Percentiles rank a stretch among this genome's conserved stretches.
Evolutionary conservation across 495 filamentous ascomycete genomes (phyloP).

Genomic region (Podospora conica): DNA sequence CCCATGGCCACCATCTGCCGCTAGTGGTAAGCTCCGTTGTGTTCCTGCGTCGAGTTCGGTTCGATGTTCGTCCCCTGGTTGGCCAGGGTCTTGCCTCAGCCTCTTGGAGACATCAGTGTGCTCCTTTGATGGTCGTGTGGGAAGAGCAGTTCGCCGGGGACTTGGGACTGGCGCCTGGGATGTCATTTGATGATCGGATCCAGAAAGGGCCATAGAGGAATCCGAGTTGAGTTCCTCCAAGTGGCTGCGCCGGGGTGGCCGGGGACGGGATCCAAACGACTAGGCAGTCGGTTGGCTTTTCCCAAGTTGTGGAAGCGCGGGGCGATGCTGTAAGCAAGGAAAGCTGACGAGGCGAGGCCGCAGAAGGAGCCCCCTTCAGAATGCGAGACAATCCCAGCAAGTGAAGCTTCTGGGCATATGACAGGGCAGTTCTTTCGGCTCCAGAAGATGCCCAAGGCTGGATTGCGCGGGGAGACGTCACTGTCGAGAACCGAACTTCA

Average conservation of each 20-base stretch:
- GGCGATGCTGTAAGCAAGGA: not conserved
- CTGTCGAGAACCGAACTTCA: not conserved
- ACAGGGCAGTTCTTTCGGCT: not conserved
- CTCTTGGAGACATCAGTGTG: not conserved
- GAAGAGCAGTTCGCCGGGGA: constrained; percentile 27
- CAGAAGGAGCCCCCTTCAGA: not conserved
- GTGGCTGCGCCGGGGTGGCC: not conserved
- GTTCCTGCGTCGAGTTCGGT: not conserved
- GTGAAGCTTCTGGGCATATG: not conserved
- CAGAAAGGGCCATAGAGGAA: constrained; percentile 19
- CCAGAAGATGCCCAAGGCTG: not conserved
- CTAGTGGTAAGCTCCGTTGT: constrained; percentile 14
- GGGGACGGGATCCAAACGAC: not conserved
- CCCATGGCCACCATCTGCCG: constrained; percentile 5
- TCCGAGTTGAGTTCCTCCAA: not conserved
- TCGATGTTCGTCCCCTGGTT: constrained; percentile 6
- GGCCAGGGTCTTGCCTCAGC: constrained; percentile 7
- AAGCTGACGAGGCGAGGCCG: not conserved
- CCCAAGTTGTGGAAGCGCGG: not conserved
- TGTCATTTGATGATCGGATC: constrained; percentile 6
- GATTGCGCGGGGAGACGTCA: not conserved
- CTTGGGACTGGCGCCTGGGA: constrained; percentile 9
- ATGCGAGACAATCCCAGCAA: not conserved
- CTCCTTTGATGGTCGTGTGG: constrained; percentile 21
- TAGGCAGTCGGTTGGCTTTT: not conserved